Evolutionary conservation across 2,329 filamentous ascomycete genomes (phyloP).

Genomic region (Lizonia empirigonia): DNA sequence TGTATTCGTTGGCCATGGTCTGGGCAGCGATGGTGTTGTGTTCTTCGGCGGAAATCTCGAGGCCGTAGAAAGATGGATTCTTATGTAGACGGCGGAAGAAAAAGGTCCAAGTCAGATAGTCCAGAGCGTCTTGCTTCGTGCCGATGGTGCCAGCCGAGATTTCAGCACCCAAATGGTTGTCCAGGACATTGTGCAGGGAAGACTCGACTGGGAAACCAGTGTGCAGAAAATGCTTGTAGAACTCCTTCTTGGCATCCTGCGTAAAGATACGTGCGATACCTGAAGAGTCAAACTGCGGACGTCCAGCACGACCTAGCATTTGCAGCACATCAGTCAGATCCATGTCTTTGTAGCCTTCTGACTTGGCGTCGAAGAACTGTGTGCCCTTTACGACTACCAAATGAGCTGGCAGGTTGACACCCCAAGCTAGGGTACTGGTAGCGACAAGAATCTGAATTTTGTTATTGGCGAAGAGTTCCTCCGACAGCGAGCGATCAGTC

Average conservation of each 20-base stretch:
- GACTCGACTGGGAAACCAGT: constrained; percentile 98
- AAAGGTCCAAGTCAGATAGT: constrained; percentile 99
- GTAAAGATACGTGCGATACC: constrained; percentile 98
- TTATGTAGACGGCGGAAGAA: constrained; percentile 98
- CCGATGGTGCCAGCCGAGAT: constrained; percentile 90
- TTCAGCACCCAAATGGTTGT: constrained; percentile 96
- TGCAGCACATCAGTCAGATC: constrained; percentile 96
- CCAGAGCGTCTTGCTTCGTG: constrained; percentile 94
- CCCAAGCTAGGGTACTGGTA: constrained; percentile 96
- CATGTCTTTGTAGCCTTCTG: constrained; percentile 98
- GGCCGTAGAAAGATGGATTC: constrained; percentile 96
- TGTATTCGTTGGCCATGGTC: constrained; percentile 87
- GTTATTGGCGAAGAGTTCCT: constrained; percentile 95
- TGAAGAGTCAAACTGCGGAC: constrained; percentile 94
- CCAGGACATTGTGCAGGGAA: constrained; percentile 91
- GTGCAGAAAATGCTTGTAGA: constrained; percentile 99
- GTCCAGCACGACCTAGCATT: constrained; percentile 94
- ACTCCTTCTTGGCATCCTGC: constrained; percentile 96
- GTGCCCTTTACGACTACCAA: constrained; percentile 97
- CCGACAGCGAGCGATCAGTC: constrained; percentile 85
- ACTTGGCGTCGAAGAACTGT: constrained; percentile 97
- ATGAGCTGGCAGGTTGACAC: constrained; percentile 95
- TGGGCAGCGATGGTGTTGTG: constrained; percentile 88
- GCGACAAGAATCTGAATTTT: constrained; percentile 97
- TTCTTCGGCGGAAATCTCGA: constrained; percentile 90